phyloP scores from a whole-genome alignment of 2,329 filamentous ascomycete genomes.

The Myriosclerotinia duriaeana region DNA sequence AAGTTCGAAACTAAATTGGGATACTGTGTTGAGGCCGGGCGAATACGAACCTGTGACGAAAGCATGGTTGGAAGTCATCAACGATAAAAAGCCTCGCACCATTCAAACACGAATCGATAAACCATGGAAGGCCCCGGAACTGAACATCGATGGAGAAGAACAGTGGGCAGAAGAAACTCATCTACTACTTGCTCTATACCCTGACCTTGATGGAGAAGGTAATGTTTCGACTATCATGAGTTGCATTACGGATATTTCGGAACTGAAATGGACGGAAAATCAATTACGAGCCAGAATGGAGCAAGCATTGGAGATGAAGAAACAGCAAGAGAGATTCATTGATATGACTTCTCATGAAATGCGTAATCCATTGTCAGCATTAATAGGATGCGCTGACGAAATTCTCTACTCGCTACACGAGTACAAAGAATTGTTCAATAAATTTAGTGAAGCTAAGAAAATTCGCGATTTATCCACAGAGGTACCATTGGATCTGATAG shows the following conservation, averaged over 20 bases:
- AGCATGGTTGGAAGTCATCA: constrained; percentile 22
- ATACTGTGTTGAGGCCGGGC: constrained; percentile 12
- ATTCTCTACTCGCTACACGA: constrained; percentile 44
- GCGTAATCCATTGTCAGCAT: constrained; percentile 71
- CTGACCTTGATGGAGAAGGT: constrained; percentile 63
- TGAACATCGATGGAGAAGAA: constrained; percentile 7
- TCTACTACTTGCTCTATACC: constrained; percentile 40
- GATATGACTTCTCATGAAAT: constrained; percentile 73
- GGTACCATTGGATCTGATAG: constrained; percentile 49
- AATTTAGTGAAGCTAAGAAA: constrained; percentile 45
- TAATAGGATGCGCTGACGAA: constrained; percentile 69
- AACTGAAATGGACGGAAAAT: constrained; percentile 63
- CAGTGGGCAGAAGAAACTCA: not conserved
- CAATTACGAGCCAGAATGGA: constrained; percentile 42
- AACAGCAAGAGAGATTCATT: constrained; percentile 77
- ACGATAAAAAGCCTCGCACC: not conserved
- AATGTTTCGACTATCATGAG: constrained; percentile 72
- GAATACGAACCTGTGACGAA: not conserved
- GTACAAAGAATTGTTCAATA: constrained; percentile 65
- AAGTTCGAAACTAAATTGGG: constrained; percentile 11
- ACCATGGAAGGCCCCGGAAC: constrained; percentile 10
- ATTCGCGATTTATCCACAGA: constrained; percentile 29
- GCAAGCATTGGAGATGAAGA: constrained; percentile 57
- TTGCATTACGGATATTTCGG: constrained; percentile 80
- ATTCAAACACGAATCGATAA: constrained; percentile 6